Evolutionary conservation across 2,329 filamentous ascomycete genomes (phyloP), one percentile per base, ranked within the genome.

Genomic region (Claviceps africana): DNA sequence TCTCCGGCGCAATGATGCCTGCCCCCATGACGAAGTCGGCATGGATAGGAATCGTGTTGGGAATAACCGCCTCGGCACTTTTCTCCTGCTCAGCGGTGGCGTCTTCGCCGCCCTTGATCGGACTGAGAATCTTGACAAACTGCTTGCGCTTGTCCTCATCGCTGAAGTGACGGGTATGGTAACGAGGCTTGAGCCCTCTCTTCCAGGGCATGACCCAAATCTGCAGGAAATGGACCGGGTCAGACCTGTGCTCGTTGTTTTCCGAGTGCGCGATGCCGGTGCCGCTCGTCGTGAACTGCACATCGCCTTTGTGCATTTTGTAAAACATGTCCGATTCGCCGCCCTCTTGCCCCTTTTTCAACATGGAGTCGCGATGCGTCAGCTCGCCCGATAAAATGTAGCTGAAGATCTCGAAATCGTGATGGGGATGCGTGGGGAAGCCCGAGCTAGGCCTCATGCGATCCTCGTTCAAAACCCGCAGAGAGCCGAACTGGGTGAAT

Each of bases 281-380:
- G 51, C 88, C 88, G n/a, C 86, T 88, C 15, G 84, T 89, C 10
- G 88, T 95, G 67, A 94, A 95, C 63, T 95, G 88, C 45, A 95
- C 86, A 65, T 94, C 88, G 13, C 88, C 87, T 39, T 87, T 75
- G 61, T 78, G 78, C 73, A 95, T 83, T 35, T 79, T 73, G 62
- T 74, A 86, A 63, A 86, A 87, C 58, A 79, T 73, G 63, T 86
- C 80, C 44, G 76, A 75, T 56, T 72, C 69, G 17, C 65, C 73
- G 22, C 75, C 79, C 62, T 85, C 82, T 21, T 72, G 68, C 46
- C 80, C 81, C 68, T 83, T 87, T 66, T 79, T 79, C 59, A 87
- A 78, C 83, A 94, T 90, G 55, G 80, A 86, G 69, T 95, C 88
- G 47, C 88, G 83, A 71, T 95, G 89, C 47, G 89, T 91, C 56